Evolutionary conservation across 2,329 filamentous ascomycete species (phyloP), one percentile per base, ranked within the genome.

Genomic region (Coniochaeta ligniaria): DNA sequence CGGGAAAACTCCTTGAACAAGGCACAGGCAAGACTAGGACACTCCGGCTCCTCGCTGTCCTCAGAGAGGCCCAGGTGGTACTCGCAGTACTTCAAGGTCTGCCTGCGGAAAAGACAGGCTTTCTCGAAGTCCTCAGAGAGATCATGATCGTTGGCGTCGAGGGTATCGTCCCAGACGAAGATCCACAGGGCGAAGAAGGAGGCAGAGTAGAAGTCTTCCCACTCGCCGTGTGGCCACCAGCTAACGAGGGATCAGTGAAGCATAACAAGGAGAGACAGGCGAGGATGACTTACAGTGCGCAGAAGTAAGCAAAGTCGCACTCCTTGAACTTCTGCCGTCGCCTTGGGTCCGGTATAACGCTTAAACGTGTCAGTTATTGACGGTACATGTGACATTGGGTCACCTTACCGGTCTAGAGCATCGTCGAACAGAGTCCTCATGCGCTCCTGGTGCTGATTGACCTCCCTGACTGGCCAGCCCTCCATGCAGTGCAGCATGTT

Each of bases 151-250:
- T 70, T 68, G 1, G 66, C 69, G 57, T 73, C 71, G 38, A 73
- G 69, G 16, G 70, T 69, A 41, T 72, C 72, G 59, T 73, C 71
- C 71, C 71, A 73, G 36, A 71, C 67, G 59, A 73, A 73, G 38
- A 72, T 69, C 66, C 70, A 73, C 8, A 72, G 66, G 0, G 70
- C 68, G 59, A 72, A 72, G 2, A 70, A 64, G 36, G 70, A 70
- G 1, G 69, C 69, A 7, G 69, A 66, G 41, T 68, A 65, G 3
- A 73, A 67, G 52, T 72, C 69, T 14, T 67, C 63, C 72, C 72
- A 73, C 58, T 69, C 65, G 54, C 71, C 68, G 45, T 68, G 64
- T 3, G 70, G 70, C 62, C 71, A 72, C 72, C 71, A 73, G 22
- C 71, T 72, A 28, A 61, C 33, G 16, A 5, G 16, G 50, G 3